These are phyloP conservation scores for Prunus mira DNA, from an alignment of 306 rosid genomes.

Conservation along the genomic window DNA sequence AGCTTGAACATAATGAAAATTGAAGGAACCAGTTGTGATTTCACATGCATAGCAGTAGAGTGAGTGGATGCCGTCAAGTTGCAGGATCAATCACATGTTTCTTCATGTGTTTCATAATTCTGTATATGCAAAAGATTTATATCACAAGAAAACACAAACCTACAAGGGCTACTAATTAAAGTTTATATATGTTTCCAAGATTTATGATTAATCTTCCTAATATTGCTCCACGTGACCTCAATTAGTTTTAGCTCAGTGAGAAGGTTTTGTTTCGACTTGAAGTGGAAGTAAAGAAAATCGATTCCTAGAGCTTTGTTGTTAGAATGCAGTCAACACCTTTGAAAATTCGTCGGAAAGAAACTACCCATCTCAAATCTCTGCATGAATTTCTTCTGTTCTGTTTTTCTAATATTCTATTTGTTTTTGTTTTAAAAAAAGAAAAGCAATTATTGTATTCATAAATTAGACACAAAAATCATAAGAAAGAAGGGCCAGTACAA, in stretches of 20 bases:
- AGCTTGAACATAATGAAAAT: background rate
- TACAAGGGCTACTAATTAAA: background rate
- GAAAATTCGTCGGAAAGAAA: background rate
- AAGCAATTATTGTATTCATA: too few species aligned
- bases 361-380: background rate
- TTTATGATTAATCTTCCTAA: background rate
- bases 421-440: too few species aligned
- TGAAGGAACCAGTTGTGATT: background rate
- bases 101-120: background rate
- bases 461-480: too few species aligned
- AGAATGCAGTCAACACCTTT: background rate
- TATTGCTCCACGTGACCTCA: background rate
- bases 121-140: background rate
- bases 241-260: background rate
- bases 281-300: background rate
- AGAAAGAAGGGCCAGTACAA: too few species aligned
- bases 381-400: background rate
- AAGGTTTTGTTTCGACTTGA: background rate
- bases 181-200: background rate
- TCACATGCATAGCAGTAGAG: background rate
- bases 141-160: slow-evolving; percentile 1
- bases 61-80: background rate
- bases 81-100: background rate
- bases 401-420: too few species aligned
- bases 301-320: background rate